A percentile compares a stretch with the other conserved stretches of the same genome.
Conservation (phyloP, 2,329 filamentous ascomycete genomes). For the Neofusicoccum cordaticola region DNA sequence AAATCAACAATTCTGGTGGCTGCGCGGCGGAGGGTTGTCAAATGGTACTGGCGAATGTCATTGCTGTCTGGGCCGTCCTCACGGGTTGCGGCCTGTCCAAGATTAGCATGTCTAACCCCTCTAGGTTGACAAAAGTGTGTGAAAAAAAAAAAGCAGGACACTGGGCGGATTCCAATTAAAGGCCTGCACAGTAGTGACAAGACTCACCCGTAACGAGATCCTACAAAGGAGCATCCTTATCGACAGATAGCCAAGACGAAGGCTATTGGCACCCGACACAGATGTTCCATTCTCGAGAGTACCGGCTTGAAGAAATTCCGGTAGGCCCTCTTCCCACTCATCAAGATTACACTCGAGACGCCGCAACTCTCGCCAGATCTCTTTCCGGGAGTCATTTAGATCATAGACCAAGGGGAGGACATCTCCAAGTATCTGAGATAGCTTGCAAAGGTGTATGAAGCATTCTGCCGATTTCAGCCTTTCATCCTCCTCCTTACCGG, state of each 20-base stretch:
- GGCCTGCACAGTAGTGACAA: background rate
- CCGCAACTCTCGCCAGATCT: conserved; percentile 30
- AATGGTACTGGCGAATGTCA: conserved; percentile 23
- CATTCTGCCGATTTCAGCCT: conserved; percentile 49
- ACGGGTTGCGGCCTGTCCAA: background rate
- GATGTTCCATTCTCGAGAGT: conserved; percentile 17
- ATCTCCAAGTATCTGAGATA: conserved; percentile 44
- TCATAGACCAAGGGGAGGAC: conserved; percentile 39
- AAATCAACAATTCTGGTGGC: conserved; percentile 52
- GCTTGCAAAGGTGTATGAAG: conserved; percentile 52
- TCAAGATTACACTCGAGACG: conserved; percentile 33
- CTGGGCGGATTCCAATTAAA: no score
- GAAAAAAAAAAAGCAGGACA: no score
- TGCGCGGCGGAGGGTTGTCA: conserved; percentile 46
- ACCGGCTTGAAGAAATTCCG: conserved; percentile 31
- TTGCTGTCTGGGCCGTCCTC: conserved; percentile 25
- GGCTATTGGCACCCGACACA: conserved; percentile 32
- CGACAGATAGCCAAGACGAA: conserved; percentile 42
- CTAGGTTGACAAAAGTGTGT: no score
- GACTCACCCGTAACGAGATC: conserved; percentile 31
- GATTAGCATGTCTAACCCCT: no score
- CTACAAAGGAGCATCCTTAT: conserved; percentile 39
- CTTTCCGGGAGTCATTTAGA: conserved; percentile 29
- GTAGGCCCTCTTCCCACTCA: conserved; percentile 33
- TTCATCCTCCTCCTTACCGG: conserved; percentile 32